Evolutionary conservation across 192 early-diverging fungal species (phyloP), one percentile per base, ranked within the genome.

Genomic region (Endogone sp.): DNA sequence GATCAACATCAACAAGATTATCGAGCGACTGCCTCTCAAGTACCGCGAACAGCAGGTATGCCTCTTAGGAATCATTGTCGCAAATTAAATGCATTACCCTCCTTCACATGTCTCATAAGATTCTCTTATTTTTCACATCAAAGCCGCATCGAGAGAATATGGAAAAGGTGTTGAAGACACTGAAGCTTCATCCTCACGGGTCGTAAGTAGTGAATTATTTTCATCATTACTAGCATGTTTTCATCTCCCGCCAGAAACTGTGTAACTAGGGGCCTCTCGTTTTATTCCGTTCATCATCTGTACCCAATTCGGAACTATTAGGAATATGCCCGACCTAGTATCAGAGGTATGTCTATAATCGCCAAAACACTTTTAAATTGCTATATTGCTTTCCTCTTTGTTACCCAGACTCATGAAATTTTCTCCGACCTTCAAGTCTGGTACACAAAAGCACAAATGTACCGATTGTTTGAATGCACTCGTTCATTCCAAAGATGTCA

Each of bases 1-100:
- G 75, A 65, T 77, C 16, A 68, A 77, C 65, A 77, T 72, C 57
- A 29, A 56, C 16, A 69, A 66, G 20, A 69, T 77, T 28, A 72
- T 77, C 49, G 64, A 72, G 9, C 54, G 55, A n/a, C 25, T 77
- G 29, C 75, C 75, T n/a, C 21, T 77, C 1, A 63, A 68, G 29
- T 72, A 64, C 23, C 66, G 75, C 22, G 75, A 77, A 54, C 56
- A 69, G 49, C 56, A 54, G 64, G 74, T 76, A 65, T 26, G 59
- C n/a, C 20, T 60, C 59, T 60, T 49, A 0, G 9, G 37, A 49
- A 16, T 16, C 37, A 1, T 0, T 1, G 9, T 49, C 37, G 6
- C 37, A 16, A 49, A 1, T 11, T 6, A 49, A 49, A 11, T 11
- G 37, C 37, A 16, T 11, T 49, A 16, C 37, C 16, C n/a, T n/a